Conservation (phyloP, 331 rosid genomes). For the Spiraea crenata region DNA sequence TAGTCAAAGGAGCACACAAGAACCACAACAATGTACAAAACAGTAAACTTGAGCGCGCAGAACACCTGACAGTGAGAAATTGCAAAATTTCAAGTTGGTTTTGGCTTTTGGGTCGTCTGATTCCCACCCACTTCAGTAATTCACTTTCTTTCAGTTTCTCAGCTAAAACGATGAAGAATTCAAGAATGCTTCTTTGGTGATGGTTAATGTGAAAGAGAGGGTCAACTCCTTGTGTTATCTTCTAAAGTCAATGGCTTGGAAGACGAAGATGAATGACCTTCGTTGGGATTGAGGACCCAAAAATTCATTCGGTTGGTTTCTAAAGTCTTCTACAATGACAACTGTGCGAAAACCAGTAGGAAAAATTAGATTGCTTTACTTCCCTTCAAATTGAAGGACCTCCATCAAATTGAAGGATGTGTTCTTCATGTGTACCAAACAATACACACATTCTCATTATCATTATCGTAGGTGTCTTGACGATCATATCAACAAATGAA, state of each 20-base stretch:
- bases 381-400: no score
- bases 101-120: background rate
- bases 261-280: background rate
- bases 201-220: background rate
- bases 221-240: background rate
- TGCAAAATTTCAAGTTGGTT: background rate
- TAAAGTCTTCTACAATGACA: no score
- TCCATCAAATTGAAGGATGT: no score
- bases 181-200: background rate
- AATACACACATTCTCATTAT: no score
- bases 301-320: background rate
- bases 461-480: no score
- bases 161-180: background rate
- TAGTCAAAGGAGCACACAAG: no score
- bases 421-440: no score
- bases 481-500: no score
- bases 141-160: constrained; percentile 8
- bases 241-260: no score
- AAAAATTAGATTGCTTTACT: no score
- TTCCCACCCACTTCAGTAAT: background rate
- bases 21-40: background rate
- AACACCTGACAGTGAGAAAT: background rate
- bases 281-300: background rate
- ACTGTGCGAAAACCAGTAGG: no score
- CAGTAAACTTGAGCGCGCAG: background rate